phyloP scores from a whole-genome alignment of 306 rosid species.

The Pyrus betulifolia region DNA sequence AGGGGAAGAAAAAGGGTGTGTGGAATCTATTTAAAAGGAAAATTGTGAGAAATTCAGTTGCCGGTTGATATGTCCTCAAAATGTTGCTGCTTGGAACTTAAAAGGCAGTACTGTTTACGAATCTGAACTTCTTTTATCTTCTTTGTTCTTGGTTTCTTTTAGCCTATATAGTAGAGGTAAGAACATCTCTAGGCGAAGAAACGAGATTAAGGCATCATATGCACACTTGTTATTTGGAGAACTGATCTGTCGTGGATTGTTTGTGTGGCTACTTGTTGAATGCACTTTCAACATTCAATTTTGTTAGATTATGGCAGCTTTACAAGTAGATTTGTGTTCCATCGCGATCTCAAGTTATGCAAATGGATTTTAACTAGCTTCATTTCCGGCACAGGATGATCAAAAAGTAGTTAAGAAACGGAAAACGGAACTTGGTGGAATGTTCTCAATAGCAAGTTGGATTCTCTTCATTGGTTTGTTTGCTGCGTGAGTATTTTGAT shows the following conservation, averaged over 20 bases:
- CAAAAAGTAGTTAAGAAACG: conserved; percentile 77
- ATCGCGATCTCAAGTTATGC: neutral
- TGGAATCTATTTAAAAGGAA: too few relatives aligned
- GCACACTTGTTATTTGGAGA: neutral
- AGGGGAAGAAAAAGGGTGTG: too few relatives aligned
- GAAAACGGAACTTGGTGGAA: conserved; percentile 99
- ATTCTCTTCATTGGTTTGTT: conserved; percentile 83
- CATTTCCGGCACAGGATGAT: conserved; percentile 57
- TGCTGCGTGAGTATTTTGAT: conserved; percentile 72
- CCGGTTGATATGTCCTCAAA: neutral
- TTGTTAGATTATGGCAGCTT: neutral
- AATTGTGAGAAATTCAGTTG: too few relatives aligned
- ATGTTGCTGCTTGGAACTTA: neutral
- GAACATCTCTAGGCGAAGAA: neutral
- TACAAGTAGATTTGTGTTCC: neutral
- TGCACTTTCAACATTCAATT: neutral
- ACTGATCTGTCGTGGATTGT: neutral
- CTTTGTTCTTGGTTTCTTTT: neutral
- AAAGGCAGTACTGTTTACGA: neutral
- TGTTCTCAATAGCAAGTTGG: conserved; percentile 96
- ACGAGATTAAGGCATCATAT: neutral
- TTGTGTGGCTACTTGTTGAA: neutral
- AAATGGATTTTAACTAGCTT: conserved; percentile 4
- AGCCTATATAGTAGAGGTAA: neutral
- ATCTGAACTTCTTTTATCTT: neutral